Evolutionary conservation across 257 asterid species (phyloP), one percentile per base, ranked within the genome.

Genomic region (Ilex asprella): DNA sequence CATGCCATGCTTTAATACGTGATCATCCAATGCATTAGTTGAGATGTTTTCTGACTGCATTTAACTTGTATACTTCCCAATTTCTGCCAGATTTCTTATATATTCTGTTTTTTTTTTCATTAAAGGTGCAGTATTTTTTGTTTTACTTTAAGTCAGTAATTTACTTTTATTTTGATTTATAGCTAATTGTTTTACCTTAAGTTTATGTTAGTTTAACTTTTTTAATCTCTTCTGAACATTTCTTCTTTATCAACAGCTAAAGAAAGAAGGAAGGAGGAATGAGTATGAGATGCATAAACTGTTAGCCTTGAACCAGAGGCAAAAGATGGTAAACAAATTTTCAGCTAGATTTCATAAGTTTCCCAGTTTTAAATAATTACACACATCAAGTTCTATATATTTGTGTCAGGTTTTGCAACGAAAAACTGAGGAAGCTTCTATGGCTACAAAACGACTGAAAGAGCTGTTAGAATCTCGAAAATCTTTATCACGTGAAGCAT

Each of bases 271-370:
- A 49, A 79, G 99, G 66, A 80, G 99, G 77, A 93, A 89, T 53
- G 99, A 93, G 68, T 93, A 93, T 79, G 99, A 93, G 89, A 79
- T 93, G 99, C 99, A 89, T 64, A 93, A 93, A 80, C 84, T 93
- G 61, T 59, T 85, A 76, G 95, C 99, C 35, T 87, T 93, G 62
- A 93, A 93, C 84, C 99, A 89, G 76, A 82, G 99, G 82, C 99
- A 93, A 81, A 93, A 93, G 75, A 83, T 83, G 97, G 99, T 93
- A 75, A 73, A 58, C 16, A 51, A 15, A 3, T 44, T 16, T 58
- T 32, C 54, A 43, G 12, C 16, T 16, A 21, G 30, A 39, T 15
- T 16, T 65, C 52, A 46, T 46, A 2, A 10, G 15, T 46, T 41
- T 46, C 52, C n/a, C 4, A 10, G 13, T 10, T 46, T 12, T 10